phyloP scores from a whole-genome alignment of 306 rosid species.

The Lotus japonicus region DNA sequence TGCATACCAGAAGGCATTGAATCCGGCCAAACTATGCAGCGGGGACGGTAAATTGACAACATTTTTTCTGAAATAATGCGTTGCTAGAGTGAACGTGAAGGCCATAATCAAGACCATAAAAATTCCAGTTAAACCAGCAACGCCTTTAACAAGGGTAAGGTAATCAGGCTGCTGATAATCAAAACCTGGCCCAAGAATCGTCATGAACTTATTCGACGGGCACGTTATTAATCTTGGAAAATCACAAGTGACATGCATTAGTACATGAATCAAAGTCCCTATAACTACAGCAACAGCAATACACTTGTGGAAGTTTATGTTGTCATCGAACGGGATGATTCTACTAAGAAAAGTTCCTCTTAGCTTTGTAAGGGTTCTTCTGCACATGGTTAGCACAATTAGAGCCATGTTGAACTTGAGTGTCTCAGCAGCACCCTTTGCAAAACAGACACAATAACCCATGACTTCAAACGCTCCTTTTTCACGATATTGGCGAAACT shows the following conservation, averaged over 20 bases:
- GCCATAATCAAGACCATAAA: constrained; percentile 59
- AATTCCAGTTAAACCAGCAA: constrained; percentile 60
- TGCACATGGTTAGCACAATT: constrained; percentile 73
- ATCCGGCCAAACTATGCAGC: constrained; percentile 60
- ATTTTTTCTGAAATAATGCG: constrained; percentile 58
- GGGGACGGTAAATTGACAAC: constrained; percentile 49
- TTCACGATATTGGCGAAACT: constrained; percentile 47
- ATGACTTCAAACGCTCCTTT: constrained; percentile 46
- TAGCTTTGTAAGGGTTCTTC: constrained; percentile 67
- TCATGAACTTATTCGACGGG: constrained; percentile 36
- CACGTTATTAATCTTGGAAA: constrained; percentile 56
- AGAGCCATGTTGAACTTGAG: constrained; percentile 93
- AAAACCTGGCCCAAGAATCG: constrained; percentile 45
- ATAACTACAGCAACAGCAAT: constrained; percentile 50
- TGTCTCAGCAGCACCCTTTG: constrained; percentile 95
- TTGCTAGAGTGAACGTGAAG: constrained; percentile 67
- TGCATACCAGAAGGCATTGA: constrained; percentile 91
- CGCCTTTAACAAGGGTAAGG: constrained; percentile 30
- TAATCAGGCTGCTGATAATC: constrained; percentile 43
- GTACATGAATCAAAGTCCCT: constrained; percentile 48
- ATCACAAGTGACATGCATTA: constrained; percentile 61
- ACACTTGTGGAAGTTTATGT: constrained; percentile 77
- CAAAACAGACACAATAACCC: constrained; percentile 78
- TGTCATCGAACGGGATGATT: constrained; percentile 81
- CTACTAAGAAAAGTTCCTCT: constrained; percentile 53